Percentiles rank a stretch among this genome's conserved stretches.
Evolutionary conservation across 352 stramenopile genomes (phyloP).

Genomic region (Pythium pyrilobum): DNA sequence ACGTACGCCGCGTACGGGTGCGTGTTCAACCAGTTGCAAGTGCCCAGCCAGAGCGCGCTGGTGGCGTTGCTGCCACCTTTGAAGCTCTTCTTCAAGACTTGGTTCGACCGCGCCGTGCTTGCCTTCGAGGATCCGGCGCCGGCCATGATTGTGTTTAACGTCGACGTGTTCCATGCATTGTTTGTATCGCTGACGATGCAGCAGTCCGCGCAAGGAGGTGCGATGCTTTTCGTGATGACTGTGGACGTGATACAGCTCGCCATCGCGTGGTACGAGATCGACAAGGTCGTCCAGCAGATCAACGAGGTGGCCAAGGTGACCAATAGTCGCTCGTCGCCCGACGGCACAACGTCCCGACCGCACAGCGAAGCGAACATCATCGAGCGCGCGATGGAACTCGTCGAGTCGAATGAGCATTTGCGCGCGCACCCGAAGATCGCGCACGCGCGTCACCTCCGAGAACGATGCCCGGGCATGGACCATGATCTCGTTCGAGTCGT

Average conservation of each 20-base stretch:
- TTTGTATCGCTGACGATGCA: constrained; percentile 16
- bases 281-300: too few relatives aligned
- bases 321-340: too few relatives aligned
- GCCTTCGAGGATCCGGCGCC: constrained; percentile 24
- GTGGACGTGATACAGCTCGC: constrained; percentile 1
- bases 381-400: not conserved
- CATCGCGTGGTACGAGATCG: too few relatives aligned
- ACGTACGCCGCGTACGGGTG: constrained; percentile 5
- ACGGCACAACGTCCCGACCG: too few relatives aligned
- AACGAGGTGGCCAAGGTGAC: too few relatives aligned
- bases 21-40: constrained; percentile 1
- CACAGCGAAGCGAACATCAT: not conserved
- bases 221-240: not conserved
- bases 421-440: not conserved
- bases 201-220: not conserved
- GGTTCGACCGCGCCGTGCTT: constrained; percentile 13
- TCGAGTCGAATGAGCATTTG: not conserved
- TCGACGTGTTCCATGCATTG: constrained; percentile 19
- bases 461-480: not conserved
- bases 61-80: constrained; percentile 24
- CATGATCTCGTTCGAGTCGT: too few relatives aligned
- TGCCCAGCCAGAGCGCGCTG: not conserved
- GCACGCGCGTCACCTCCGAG: not conserved
- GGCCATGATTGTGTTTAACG: constrained; percentile 6
- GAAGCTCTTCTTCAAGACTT: constrained; percentile 34